A percentile compares a stretch with the other conserved stretches of the same genome.
These are phyloP conservation scores for Torulaspora indica DNA, from an alignment of 805 yeast genomes.

Conservation along the genomic window DNA sequence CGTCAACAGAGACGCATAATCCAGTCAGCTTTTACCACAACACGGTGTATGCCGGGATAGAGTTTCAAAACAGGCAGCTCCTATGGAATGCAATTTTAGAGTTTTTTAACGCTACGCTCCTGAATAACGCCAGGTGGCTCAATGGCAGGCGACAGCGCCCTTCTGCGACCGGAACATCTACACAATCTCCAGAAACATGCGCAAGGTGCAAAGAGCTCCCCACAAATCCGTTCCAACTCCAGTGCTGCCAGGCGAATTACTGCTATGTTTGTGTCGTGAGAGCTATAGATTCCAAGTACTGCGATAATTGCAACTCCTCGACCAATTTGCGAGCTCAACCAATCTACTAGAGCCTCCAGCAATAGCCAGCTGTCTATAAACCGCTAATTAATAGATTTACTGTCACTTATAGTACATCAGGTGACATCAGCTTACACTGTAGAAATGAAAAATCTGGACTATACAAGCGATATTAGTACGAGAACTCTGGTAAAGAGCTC, in stretches of 20 bases:
- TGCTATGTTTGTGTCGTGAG: constrained; percentile 25
- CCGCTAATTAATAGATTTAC: too few species aligned
- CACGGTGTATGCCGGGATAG: constrained; percentile 21
- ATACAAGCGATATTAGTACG: too few species aligned
- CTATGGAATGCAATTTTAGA: constrained; percentile 33
- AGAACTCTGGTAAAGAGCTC: not conserved
- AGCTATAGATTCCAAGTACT: constrained; percentile 15
- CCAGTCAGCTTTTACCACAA: constrained; percentile 16
- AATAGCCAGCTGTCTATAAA: not conserved
- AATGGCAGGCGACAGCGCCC: constrained; percentile 9
- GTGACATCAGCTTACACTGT: not conserved
- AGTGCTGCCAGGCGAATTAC: constrained; percentile 20
- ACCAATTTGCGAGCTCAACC: constrained; percentile 8
- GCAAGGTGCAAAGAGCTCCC: constrained; percentile 22
- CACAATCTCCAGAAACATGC: constrained; percentile 9
- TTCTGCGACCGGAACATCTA: not conserved
- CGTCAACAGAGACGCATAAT: constrained; percentile 2
- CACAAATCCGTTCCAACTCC: constrained; percentile 18
- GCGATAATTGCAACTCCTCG: constrained; percentile 13
- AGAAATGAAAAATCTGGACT: not conserved
- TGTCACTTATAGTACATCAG: too few species aligned
- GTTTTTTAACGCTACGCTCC: constrained; percentile 21
- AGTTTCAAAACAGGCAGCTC: constrained; percentile 31
- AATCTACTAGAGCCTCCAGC: constrained; percentile 3
- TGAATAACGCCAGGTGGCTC: constrained; percentile 18